Base-by-base conservation (phyloP, 140 eudicot genomes). In the Bidens hawaiensis region DNA sequence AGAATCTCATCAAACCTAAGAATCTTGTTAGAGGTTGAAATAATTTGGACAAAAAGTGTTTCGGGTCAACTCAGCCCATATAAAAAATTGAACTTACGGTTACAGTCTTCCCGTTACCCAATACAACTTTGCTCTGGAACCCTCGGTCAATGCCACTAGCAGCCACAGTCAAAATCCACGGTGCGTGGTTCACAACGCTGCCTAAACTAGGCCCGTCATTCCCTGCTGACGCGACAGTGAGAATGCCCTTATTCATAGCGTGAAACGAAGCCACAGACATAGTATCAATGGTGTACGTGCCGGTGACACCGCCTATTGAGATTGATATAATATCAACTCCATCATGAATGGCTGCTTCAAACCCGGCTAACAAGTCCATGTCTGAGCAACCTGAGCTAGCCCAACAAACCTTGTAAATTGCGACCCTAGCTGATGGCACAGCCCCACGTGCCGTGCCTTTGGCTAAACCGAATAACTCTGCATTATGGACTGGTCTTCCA, bases 401-500 rank as follows among this genome's bases (percentile, higher is more conserved):
- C 98, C 98, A 91, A 49, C 98, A 91, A 10, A 91, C 98, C 65
- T 91, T 91, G 86, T 91, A 91, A 82, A 81, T 73, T 48, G 98
- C 96, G 19, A 91, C 79, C 28, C 98, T 76, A 25, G 98, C 96
- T 1, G 91, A 73, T 23, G 98, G 98, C 28, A 91, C 96, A 0
- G 93, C 98, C 56, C 98, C 98, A 24, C 98, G 88, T 2, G 98
- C 87, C 0, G 93, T 91, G 42, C 98, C 98, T 45, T 73, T 46
- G 54, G 91, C 98, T 12, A 91, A 73, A 23, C 96, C 98, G 16
- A 28, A 75, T 18, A 91, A 86, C 55, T 58, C 80, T 42, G 96
- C 98, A 27, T 82, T 67, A 10, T 74, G 89, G 28, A 87, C 84
- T 24, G 63, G 64, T 51, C 70, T 70, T 63, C 96, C 98, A 5